Percentiles rank a stretch among this genome's conserved stretches.
phyloP scores from a whole-genome alignment of 306 rosid species.

The Quercus suber region DNA sequence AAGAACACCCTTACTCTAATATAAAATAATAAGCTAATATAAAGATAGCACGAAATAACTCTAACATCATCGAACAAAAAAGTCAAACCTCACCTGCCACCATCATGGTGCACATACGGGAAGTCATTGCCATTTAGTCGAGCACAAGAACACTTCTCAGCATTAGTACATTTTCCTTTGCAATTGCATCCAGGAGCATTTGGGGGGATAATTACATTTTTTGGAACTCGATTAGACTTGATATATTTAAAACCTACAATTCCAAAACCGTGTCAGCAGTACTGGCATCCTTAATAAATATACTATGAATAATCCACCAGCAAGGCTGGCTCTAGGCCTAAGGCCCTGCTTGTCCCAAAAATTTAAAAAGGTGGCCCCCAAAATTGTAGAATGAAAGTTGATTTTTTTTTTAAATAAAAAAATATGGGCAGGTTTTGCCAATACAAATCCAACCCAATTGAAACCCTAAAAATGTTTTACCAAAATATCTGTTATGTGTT shows the following conservation, averaged over 20 bases:
- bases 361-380: too few relatives aligned
- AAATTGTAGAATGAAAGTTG: too few relatives aligned
- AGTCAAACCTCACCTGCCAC: constrained; percentile 72
- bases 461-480: too few relatives aligned
- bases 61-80: background rate
- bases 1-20: too few relatives aligned
- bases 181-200: constrained; percentile 69
- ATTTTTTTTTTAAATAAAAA: too few relatives aligned
- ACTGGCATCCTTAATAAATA: background rate
- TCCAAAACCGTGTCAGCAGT: background rate
- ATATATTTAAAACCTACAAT: constrained; percentile 66
- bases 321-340: background rate
- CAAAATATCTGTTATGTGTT: too few relatives aligned
- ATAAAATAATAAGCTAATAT: background rate
- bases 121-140: constrained; percentile 72
- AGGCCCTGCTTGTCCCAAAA: too few relatives aligned
- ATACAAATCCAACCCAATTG: too few relatives aligned
- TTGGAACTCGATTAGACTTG: constrained; percentile 48
- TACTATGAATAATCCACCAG: background rate
- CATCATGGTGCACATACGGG: constrained; percentile 82
- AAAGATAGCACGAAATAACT: too few relatives aligned
- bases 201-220: constrained; percentile 57
- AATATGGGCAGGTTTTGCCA: too few relatives aligned
- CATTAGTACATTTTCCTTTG: constrained; percentile 57
- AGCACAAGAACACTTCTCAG: constrained; percentile 72